Evolutionary conservation across 2,329 filamentous ascomycete genomes (phyloP), one percentile per base, ranked within the genome.

Genomic region (Aspergillus pseudoglaucus): DNA sequence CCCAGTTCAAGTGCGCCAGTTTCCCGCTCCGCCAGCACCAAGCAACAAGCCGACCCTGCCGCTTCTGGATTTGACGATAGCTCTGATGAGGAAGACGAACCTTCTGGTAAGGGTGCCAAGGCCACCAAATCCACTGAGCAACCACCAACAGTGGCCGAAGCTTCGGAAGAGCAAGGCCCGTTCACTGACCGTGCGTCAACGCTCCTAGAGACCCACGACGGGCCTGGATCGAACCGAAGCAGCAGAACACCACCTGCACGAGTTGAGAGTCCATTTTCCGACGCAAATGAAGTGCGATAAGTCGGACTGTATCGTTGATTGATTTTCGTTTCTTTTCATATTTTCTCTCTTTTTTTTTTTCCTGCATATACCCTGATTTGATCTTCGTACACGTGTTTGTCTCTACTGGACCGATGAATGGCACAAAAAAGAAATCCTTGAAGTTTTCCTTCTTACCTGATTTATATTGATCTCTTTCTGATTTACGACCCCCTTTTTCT

Each of bases 261-360:
- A 49, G 66, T 61, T 39, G 61, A 63, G 50, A 73, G 70, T 50
- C 71, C 71, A 4, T 74, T 74, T 53, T 71, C 69, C 14, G 71
- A 74, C 50, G 62, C 61, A 15, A 69, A 73, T 53, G 71, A 73
- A 57, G 61, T 73, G 39, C 64, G 65, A 66, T 66, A 47, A 63
- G 45, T 38, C 15, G 27, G 12, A 45, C 7, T 30, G 10, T 30
- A 40, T 37, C 12, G 30, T 51, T 38, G 35, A 52, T 44, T 38
- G 40, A 44, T 39, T 44, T 44, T 37, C 17, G 17, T 22, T 39
- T 7, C n/a, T 18, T 37, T 37, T 37, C 3, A 12, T 17, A 47
- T 49, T 44, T 49, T 48, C 45, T 53, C 37, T 42, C 49, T 46
- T 48, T 44, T 47, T 40, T 30, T 46, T 48, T 40, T 46, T 48